Percentiles rank a stretch among this genome's conserved stretches.
These are phyloP conservation scores for Xerocomellus chrysenteron DNA, from an alignment of 768 basidiomycete species.

Conservation along the genomic window DNA sequence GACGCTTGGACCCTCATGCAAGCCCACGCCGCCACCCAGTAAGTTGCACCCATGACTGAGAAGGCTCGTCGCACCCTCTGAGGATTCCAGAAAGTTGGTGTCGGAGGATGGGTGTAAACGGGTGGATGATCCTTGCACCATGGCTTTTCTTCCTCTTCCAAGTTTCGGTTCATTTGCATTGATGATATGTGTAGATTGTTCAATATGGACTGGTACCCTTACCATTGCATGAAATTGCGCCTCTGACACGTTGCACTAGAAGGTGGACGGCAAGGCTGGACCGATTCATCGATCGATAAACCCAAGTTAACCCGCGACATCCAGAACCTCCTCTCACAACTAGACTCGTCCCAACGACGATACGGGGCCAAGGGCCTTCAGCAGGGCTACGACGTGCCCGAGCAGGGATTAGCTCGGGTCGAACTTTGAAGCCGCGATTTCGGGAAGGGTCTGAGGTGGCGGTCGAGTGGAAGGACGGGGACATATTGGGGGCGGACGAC, in stretches of 20 bases:
- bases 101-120: no score
- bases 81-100: no score
- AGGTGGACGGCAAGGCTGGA: no score
- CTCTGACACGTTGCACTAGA: not conserved
- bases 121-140: no score
- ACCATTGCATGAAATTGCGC: not conserved
- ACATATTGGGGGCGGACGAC: conserved; percentile 12
- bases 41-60: conserved; percentile 27
- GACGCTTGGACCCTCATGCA: not conserved
- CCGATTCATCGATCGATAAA: not conserved
- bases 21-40: conserved; percentile 20
- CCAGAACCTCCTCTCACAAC: not conserved
- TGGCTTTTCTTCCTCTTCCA: no score
- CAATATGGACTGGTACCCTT: conserved; percentile 27
- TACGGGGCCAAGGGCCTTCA: conserved; percentile 39
- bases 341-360: not conserved
- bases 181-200: conserved; percentile 15
- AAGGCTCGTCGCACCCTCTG: conserved; percentile 29
- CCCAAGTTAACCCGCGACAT: not conserved
- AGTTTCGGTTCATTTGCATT: no score
- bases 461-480: conserved; percentile 44
- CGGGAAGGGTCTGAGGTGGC: conserved; percentile 53
- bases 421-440: conserved; percentile 64
- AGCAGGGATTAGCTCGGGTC: conserved; percentile 39
- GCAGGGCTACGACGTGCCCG: conserved; percentile 39